Base-by-base conservation (phyloP, 179 eudicot species). In the Silene noctiflora region DNA sequence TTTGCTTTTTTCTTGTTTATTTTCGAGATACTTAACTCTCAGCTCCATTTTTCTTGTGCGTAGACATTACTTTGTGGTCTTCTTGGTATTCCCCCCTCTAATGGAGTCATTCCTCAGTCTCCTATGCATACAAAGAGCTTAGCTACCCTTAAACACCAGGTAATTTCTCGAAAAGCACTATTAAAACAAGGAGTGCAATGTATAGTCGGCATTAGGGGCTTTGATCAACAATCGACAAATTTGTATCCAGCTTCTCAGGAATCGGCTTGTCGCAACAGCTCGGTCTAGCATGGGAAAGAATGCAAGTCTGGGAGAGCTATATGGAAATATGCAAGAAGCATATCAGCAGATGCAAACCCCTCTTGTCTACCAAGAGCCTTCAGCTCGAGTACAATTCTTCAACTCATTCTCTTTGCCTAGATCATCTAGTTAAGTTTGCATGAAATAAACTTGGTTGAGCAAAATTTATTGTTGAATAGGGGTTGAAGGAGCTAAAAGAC, bases 101-200 rank as follows among this genome's bases (percentile, higher is more conserved):
- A 93, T 67, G 98, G 98, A 63, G 98, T 93, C 59, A 93, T 93
- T 67, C 98, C 98, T 3, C 98, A 93, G 74, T 93, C 98, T 71
- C 98, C 98, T 69, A 93, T 93, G 98, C 98, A 93, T 81, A 93
- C 98, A 59, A 93, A 93, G 87, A 89, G 98, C 84, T 83, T 93
- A 69, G 98, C 95, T 8, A 93, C 98, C 72, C 97, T 93, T 62
- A 93, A 93, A 76, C 98, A 93, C 79, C 97, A 88, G 91, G 96
- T 91, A 72, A 29, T 48, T 69, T 5, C 25, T 6, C 19, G 1
- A 24, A 17, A 53, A 3, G 9, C 69, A 7, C 60, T 25, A 19
- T 62, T 42, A 24, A 27, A 66, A 13, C 20, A 4, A 17, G 13
- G 10, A 31, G n/a, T 29, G 21, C 31, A 51, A 25, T 19, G 17